phyloP scores from a whole-genome alignment of 208 protist genomes.

The Leishmania turanica region DNA sequence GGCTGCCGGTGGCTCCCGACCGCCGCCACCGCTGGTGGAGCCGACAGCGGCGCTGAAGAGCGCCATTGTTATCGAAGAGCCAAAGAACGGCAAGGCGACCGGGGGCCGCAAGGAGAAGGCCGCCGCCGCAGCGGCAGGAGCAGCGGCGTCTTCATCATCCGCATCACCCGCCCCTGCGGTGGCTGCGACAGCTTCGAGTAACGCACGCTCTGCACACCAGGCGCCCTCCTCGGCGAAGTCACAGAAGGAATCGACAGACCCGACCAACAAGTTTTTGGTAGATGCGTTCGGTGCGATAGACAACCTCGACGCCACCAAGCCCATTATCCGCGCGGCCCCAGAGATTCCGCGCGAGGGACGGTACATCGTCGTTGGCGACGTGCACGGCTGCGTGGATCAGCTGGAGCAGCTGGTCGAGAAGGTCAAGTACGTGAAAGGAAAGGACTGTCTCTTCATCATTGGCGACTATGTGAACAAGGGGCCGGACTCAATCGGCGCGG shows the following conservation, averaged over 20 bases:
- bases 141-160: background rate
- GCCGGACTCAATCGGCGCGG: conserved; percentile 77
- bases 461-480: conserved; percentile 93
- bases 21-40: conserved; percentile 15
- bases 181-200: background rate
- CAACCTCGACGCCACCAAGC: conserved; percentile 58
- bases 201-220: background rate
- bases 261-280: conserved; percentile 32
- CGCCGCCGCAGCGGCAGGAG: conserved; percentile 2
- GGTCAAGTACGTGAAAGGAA: conserved; percentile 73
- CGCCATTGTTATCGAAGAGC: conserved; percentile 13
- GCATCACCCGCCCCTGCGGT: background rate
- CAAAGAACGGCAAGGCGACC: background rate
- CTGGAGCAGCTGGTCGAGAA: conserved; percentile 79
- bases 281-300: conserved; percentile 47
- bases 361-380: conserved; percentile 90
- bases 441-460: conserved; percentile 80
- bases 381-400: conserved; percentile 89
- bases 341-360: conserved; percentile 43
- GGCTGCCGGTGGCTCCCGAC: conserved; percentile 9
- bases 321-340: conserved; percentile 71
- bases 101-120: background rate
- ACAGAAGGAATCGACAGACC: background rate
- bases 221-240: conserved; percentile 2
- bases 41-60: conserved; percentile 15